Conservation (phyloP, 805 yeast genomes). For the Clavispora carvajalis region DNA sequence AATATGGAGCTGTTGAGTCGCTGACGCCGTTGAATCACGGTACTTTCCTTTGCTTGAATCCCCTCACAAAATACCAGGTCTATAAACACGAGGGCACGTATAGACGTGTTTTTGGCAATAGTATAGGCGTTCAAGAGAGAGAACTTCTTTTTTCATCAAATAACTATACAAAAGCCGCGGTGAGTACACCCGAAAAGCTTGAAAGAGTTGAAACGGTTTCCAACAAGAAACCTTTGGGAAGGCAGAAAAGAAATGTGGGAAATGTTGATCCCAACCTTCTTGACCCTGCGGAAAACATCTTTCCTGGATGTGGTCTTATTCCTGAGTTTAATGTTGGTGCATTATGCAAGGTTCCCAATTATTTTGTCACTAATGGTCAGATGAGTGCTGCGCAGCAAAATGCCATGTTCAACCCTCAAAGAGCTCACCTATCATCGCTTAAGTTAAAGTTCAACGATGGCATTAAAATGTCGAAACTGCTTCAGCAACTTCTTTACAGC, state of each 20-base stretch:
- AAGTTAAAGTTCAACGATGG: conserved; percentile 20
- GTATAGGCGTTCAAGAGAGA: conserved; percentile 29
- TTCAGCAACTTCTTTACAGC: conserved; percentile 31
- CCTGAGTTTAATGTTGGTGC: conserved; percentile 38
- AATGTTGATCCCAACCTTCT: conserved; percentile 34
- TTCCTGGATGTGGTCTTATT: conserved; percentile 41
- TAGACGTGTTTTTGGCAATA: conserved; percentile 17
- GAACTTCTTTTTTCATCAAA: conserved; percentile 27
- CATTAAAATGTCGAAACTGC: conserved; percentile 25
- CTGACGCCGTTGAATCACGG: conserved; percentile 28
- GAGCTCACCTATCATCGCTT: conserved; percentile 7
- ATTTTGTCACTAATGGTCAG: conserved; percentile 29
- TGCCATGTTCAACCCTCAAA: conserved; percentile 9
- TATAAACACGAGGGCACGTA: conserved; percentile 25
- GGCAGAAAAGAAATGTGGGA: conserved; percentile 25
- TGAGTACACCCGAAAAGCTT: conserved; percentile 4
- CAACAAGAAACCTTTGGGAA: conserved; percentile 24
- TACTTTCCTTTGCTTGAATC: conserved; percentile 30
- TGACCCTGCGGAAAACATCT: conserved; percentile 35
- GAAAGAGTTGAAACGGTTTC: background rate
- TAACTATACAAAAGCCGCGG: conserved; percentile 17
- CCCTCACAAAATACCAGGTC: conserved; percentile 30
- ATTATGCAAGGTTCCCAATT: conserved; percentile 39
- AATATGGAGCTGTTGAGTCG: conserved; percentile 29
- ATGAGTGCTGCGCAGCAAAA: conserved; percentile 18